Base-by-base conservation (phyloP, 148 eudicot genomes). In the Rhododendron simsii region DNA sequence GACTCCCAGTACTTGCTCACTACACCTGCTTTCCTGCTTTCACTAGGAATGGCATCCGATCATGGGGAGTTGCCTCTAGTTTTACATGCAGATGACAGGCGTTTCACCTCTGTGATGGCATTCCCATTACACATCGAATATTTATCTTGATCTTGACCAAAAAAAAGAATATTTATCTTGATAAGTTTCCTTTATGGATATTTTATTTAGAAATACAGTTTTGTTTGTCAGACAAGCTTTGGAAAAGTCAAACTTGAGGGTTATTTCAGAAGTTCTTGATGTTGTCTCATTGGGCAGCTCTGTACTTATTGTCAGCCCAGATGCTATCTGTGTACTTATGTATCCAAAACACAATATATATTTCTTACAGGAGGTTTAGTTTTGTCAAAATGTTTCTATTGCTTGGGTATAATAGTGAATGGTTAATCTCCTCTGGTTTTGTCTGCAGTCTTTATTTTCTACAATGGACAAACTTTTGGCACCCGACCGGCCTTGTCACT, bases 401-500 rank as follows among this genome's bases (percentile, higher is more conserved):
- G 30, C 51, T 30, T 83, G 74, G 73, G 37, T 53, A 41, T 35
- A 74, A 57, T n/a, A 39, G 9, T 80, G 37, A 35, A 35, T 45
- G 81, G 79, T 71, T 83, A 85, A 84, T 48, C 37, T n/a, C 61
- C 80, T 74, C 37, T 81, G 84, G 44, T 89, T 87, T 85, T 83
- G 45, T 84, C 78, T 87, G 91, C 96, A 96, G 99, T 85, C 92
- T 86, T 90, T 96, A 87, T 92, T 96, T 86, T 91, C 96, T 59
- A 95, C 94, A 79, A 92, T 95, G 82, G 99, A 96, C 85, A 94
- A 92, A 88, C 93, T 89, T 82, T 80, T 96, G 90, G 95, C 94
- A 81, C 98, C 98, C 13, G 94, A 96, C 85, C 91, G 88, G 85
- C 99, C 98, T 85, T 94, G 96, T 88, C 96, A 96, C 87, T 86